Base-by-base conservation (phyloP, 2,329 filamentous ascomycete genomes). In the Diaporthe citriasiana region DNA sequence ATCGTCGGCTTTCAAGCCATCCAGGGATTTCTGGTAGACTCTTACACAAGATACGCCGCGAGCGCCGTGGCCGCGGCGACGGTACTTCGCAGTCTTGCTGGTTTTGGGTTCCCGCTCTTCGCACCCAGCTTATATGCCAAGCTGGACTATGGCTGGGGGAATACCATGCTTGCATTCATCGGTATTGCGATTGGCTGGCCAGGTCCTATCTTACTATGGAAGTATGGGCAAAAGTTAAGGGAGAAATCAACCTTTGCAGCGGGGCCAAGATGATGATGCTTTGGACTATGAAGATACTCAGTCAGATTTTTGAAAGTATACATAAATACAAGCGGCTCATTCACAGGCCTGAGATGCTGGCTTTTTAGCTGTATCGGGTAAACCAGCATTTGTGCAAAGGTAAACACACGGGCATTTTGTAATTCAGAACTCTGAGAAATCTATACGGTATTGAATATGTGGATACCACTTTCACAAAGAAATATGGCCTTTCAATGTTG, bases 71-170 rank as follows among this genome's bases (percentile, higher is more conserved):
- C 79, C 4, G 86, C 86, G 42, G 82, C 81, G 33, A 86, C 84
- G 25, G 81, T 88, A 4, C 78, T 87, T 50, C 82, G 87, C 5
- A 86, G 83, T 40, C 78, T 90, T 15, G 87, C 86, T 4, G 87
- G 87, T 2, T 88, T 89, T 35, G 85, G 85, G 55, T 75, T 90
- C 68, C 88, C 88, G 15, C 82, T 90, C 1, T 88, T 89, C 50
- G 87, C 85, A 0, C 84, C 86, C 1, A 76, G 74, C 15, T 82
- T 90, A 82, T 89, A 88, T 76, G 76, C 77, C 0, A 70, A 55
- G 1, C 79, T 87, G 10, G 84, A 84, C 3, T 85, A 85, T 53
- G 85, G 84, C 1, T 83, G 80, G 80, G 85, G 84, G 1, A 84
- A 84, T 65, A 84, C 81, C 1, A 69, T 86, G n/a, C 78, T 89